These are phyloP conservation scores for Aegilops speltoides DNA, from an alignment of 176 grass and related monocot species.

Conservation along the genomic window DNA sequence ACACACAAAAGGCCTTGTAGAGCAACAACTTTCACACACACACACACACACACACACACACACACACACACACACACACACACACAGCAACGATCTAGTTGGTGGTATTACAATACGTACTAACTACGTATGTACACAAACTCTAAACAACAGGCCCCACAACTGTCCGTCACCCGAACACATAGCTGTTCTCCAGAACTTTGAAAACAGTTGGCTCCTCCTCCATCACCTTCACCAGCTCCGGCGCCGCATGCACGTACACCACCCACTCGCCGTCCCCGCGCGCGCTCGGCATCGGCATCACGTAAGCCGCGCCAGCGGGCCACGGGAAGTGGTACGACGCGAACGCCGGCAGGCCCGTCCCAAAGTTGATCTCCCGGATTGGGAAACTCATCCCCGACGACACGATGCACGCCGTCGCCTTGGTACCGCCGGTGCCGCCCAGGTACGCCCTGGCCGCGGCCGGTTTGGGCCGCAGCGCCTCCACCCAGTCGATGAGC, in stretches of 20 bases:
- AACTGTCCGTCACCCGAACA: slow-evolving; percentile 17
- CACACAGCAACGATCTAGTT: too few species aligned
- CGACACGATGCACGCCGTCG: slow-evolving; percentile 4
- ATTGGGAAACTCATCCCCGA: neutral
- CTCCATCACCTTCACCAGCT: slow-evolving; percentile 50
- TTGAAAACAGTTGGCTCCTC: slow-evolving; percentile 49
- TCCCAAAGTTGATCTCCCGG: neutral
- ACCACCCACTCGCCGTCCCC: slow-evolving; percentile 50
- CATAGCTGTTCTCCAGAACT: slow-evolving; percentile 36
- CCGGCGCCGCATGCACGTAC: slow-evolving; percentile 48
- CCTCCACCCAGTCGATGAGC: slow-evolving; percentile 8
- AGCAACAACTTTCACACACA: too few species aligned
- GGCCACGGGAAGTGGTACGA: slow-evolving; percentile 16
- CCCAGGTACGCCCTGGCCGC: neutral
- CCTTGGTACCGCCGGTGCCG: neutral
- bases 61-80: too few species aligned
- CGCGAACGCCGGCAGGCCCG: neutral
- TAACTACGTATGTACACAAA: too few species aligned
- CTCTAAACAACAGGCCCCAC: too few species aligned
- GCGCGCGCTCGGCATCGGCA: slow-evolving; percentile 11
- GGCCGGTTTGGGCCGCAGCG: slow-evolving; percentile 10
- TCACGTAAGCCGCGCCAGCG: neutral
- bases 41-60: too few species aligned
- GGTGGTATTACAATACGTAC: too few species aligned
- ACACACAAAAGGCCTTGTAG: too few species aligned